These are phyloP conservation scores for Akanthomyces muscarius DNA, from an alignment of 2,329 filamentous ascomycete species.

Conservation along the genomic window DNA sequence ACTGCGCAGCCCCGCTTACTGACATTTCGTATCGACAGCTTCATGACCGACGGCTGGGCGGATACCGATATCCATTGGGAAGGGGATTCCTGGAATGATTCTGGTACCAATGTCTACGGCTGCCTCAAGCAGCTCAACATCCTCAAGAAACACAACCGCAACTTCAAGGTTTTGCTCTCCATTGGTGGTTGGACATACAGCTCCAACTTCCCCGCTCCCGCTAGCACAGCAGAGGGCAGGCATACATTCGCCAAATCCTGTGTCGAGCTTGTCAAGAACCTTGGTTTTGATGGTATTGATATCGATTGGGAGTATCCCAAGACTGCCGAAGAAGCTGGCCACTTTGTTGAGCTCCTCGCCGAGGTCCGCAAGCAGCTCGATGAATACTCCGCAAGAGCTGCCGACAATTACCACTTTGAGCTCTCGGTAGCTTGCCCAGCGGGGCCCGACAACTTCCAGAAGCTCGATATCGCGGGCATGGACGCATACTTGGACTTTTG, in stretches of 20 bases:
- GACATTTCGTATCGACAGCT: slow-evolving; percentile 24
- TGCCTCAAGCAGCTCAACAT: slow-evolving; percentile 85
- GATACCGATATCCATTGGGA: slow-evolving; percentile 72
- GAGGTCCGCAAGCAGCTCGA: slow-evolving; percentile 56
- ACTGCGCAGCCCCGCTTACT: not conserved
- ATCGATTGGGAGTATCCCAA: slow-evolving; percentile 68
- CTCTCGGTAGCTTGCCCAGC: slow-evolving; percentile 62
- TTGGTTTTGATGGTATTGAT: slow-evolving; percentile 72
- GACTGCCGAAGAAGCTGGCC: slow-evolving; percentile 47
- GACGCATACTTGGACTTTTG: slow-evolving; percentile 66
- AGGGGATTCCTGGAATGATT: slow-evolving; percentile 65
- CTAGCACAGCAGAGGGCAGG: slow-evolving; percentile 66
- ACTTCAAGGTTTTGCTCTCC: slow-evolving; percentile 79
- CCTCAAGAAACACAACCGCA: slow-evolving; percentile 74
- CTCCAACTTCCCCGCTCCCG: slow-evolving; percentile 72
- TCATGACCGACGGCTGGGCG: slow-evolving; percentile 59
- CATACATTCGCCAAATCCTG: slow-evolving; percentile 68
- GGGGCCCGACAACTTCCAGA: slow-evolving; percentile 58
- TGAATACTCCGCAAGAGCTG: slow-evolving; percentile 45
- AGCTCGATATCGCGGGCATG: slow-evolving; percentile 61
- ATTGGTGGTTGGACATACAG: slow-evolving; percentile 94
- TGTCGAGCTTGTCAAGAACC: slow-evolving; percentile 70
- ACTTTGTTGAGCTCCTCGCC: slow-evolving; percentile 57
- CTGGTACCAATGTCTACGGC: slow-evolving; percentile 78
- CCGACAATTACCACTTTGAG: slow-evolving; percentile 52